Evolutionary conservation across 2,329 filamentous ascomycete genomes (phyloP).

Genomic region (Cladosporium sp.): DNA sequence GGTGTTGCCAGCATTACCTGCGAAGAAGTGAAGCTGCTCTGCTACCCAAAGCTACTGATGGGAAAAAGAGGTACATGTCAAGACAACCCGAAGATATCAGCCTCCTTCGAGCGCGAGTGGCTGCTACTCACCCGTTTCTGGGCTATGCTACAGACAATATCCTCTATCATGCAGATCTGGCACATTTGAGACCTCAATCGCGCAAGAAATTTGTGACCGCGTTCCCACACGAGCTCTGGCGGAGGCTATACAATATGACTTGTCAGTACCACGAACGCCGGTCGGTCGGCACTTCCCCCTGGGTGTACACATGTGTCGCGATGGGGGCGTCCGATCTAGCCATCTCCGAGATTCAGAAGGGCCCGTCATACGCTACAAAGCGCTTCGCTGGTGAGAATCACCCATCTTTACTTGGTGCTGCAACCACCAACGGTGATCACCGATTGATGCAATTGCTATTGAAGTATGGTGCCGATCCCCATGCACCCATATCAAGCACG

Average conservation of each 20-base stretch:
- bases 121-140: background rate
- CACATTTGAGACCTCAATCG: background rate
- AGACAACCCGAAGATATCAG: too few relatives aligned
- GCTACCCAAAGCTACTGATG: background rate
- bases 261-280: too few relatives aligned
- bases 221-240: background rate
- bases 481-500: background rate
- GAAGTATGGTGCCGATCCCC: background rate
- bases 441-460: background rate
- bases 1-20: constrained; percentile 11
- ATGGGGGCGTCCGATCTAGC: background rate
- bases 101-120: background rate
- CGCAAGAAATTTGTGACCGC: background rate
- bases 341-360: background rate
- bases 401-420: background rate
- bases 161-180: background rate
- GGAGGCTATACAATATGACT: background rate
- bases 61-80: background rate
- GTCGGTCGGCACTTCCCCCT: background rate
- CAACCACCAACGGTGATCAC: background rate
- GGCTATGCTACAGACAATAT: background rate
- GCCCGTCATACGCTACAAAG: background rate
- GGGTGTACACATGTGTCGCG: background rate
- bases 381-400: background rate
- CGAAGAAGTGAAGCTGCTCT: background rate